Percentiles rank a stretch among this genome's conserved stretches.
phyloP scores from a whole-genome alignment of 768 basidiomycete species.

The Clitopilus hobsonii region DNA sequence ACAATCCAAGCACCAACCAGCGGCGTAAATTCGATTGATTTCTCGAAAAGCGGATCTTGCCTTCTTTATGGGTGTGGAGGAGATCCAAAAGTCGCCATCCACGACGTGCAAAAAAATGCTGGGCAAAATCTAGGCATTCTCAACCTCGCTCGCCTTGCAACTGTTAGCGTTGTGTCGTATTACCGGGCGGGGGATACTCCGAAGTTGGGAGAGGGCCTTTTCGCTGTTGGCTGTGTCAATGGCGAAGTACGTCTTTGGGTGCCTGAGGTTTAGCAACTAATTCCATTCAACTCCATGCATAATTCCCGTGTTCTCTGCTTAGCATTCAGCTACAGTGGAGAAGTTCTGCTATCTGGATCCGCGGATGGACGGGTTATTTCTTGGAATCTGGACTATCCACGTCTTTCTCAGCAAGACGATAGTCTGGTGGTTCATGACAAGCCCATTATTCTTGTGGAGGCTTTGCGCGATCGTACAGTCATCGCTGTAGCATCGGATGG shows the following conservation, averaged over 20 bases:
- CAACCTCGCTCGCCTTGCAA: neutral
- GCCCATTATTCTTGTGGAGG: neutral
- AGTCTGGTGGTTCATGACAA: neutral
- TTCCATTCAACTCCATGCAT: neutral
- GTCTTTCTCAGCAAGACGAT: neutral
- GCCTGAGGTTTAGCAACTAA: neutral
- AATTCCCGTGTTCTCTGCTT: neutral
- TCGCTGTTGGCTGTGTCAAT: neutral
- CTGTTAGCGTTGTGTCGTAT: neutral
- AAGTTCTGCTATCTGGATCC: neutral
- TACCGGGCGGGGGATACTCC: neutral
- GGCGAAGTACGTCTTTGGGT: neutral
- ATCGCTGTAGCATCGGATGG: neutral
- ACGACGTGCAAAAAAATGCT: neutral
- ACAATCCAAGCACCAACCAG: no score
- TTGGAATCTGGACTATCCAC: neutral
- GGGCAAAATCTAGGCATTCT: neutral
- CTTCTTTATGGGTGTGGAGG: neutral
- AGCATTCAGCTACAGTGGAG: neutral
- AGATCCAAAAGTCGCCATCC: neutral
- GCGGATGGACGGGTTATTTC: neutral
- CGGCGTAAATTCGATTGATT: no score
- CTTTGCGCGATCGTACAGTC: neutral
- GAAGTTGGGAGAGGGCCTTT: neutral
- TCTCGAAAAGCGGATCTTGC: no score